Conservation (phyloP, 2,329 filamentous ascomycete species). For the Trichoderma sp. region DNA sequence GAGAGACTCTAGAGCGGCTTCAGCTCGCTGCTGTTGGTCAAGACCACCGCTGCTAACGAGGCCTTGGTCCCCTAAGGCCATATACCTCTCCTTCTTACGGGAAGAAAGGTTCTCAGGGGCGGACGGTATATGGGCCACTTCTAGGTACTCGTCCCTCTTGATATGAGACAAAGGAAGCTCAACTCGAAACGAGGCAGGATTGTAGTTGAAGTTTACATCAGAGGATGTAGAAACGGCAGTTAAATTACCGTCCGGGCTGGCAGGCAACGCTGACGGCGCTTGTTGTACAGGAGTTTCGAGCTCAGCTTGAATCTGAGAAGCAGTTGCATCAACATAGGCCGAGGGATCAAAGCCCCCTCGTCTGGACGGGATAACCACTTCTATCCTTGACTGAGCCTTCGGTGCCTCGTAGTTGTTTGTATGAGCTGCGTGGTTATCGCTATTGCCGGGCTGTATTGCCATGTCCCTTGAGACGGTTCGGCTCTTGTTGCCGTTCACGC, state of each 20-base stretch:
- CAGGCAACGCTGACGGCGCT: constrained; percentile 17
- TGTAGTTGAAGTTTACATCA: constrained; percentile 16
- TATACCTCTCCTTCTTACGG: constrained; percentile 53
- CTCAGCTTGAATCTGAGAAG: constrained; percentile 25
- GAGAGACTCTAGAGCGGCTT: constrained; percentile 69
- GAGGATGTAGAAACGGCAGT: constrained; percentile 16
- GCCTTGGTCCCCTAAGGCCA: constrained; percentile 52
- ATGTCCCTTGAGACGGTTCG: constrained; percentile 25
- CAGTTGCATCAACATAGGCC: constrained; percentile 33
- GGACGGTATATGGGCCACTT: constrained; percentile 46
- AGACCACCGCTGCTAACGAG: constrained; percentile 56
- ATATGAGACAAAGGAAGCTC: constrained; percentile 46
- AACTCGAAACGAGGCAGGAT: constrained; percentile 41
- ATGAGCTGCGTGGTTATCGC: constrained; percentile 20
- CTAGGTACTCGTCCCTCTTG: constrained; percentile 52
- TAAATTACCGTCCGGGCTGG: constrained; percentile 9
- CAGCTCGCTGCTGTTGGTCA: constrained; percentile 78
- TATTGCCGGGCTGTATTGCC: constrained; percentile 21
- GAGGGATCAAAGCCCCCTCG: constrained; percentile 36
- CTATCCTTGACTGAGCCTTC: constrained; percentile 40
- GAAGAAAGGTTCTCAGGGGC: constrained; percentile 47
- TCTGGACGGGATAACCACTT: constrained; percentile 48
- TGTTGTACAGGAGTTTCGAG: constrained; percentile 19
- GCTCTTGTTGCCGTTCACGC: constrained; percentile 34
- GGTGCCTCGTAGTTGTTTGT: constrained; percentile 32